These are phyloP conservation scores for Hypomontagnella submonticulosa DNA, from an alignment of 495 filamentous ascomycete genomes.

Conservation along the genomic window DNA sequence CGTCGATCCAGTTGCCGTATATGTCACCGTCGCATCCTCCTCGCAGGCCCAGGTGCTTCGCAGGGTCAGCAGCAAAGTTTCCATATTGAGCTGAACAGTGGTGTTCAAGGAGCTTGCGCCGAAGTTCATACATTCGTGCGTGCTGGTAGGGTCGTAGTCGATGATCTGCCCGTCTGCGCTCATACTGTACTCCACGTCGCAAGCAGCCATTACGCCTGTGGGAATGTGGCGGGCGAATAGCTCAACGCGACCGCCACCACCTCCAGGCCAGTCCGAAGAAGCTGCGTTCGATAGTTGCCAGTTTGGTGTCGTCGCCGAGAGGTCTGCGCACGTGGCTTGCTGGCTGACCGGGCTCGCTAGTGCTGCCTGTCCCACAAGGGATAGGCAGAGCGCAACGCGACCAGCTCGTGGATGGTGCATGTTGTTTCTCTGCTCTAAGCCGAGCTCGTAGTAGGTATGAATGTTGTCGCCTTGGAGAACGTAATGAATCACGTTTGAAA, in stretches of 20 bases:
- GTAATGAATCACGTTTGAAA: background rate
- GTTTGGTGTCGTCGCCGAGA: conserved; percentile 29
- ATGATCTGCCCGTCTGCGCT: conserved; percentile 23
- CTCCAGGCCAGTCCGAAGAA: conserved; percentile 42
- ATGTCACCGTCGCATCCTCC: conserved; percentile 21
- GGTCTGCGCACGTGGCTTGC: conserved; percentile 13
- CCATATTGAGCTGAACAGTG: conserved; percentile 37
- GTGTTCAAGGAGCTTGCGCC: conserved; percentile 20
- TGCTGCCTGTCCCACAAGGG: conserved; percentile 17
- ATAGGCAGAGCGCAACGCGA: conserved; percentile 14
- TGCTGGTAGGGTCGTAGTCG: conserved; percentile 29
- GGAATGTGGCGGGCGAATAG: conserved; percentile 35
- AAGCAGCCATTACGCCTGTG: conserved; percentile 16
- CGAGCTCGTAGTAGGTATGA: background rate
- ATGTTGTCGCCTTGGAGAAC: background rate
- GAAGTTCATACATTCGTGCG: conserved; percentile 35
- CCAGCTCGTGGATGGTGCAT: conserved; percentile 11
- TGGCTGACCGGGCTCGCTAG: conserved; percentile 9
- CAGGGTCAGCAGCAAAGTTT: conserved; percentile 21
- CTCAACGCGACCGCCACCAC: conserved; percentile 32
- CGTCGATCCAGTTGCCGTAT: conserved; percentile 28
- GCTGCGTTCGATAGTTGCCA: conserved; percentile 33
- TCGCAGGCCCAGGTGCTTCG: conserved; percentile 39
- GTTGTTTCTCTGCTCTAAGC: conserved; percentile 4
- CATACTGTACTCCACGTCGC: conserved; percentile 39